Conservation (phyloP, 352 stramenopile species). For the Phytophthora quininea region DNA sequence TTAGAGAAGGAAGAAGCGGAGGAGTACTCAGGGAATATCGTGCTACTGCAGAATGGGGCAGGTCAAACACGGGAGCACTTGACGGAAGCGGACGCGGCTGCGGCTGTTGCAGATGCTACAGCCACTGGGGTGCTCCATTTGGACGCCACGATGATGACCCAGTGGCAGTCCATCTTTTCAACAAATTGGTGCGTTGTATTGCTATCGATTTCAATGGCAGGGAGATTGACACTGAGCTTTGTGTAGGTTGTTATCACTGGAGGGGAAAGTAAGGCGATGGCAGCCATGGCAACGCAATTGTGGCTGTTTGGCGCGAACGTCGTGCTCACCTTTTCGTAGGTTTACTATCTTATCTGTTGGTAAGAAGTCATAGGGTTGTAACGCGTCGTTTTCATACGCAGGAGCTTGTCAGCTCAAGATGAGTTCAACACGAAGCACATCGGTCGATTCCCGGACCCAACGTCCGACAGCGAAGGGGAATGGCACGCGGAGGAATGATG, state of each 20-base stretch:
- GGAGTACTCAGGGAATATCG: constrained; percentile 30
- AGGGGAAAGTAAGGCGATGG: constrained; percentile 53
- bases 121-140: constrained; percentile 28
- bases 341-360: constrained; percentile 5
- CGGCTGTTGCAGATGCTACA: constrained; percentile 12
- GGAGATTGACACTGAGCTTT: neutral
- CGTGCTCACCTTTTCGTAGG: constrained; percentile 69
- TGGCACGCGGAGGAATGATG: constrained; percentile 58
- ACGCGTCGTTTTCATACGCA: constrained; percentile 14
- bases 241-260: constrained; percentile 67
- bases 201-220: neutral
- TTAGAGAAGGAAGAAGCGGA: constrained; percentile 19
- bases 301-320: constrained; percentile 75
- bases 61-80: neutral
- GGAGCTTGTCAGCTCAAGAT: constrained; percentile 48
- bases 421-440: constrained; percentile 63
- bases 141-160: constrained; percentile 25
- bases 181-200: constrained; percentile 59
- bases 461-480: constrained; percentile 31
- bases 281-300: constrained; percentile 58
- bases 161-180: constrained; percentile 51
- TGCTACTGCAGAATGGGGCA: constrained; percentile 19
- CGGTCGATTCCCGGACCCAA: constrained; percentile 50
- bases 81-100: constrained; percentile 10
- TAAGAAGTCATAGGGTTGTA: neutral